Evolutionary conservation across 139 green algal species (phyloP), one percentile per base, ranked within the genome.

Genomic region (Picochlorum sp.): DNA sequence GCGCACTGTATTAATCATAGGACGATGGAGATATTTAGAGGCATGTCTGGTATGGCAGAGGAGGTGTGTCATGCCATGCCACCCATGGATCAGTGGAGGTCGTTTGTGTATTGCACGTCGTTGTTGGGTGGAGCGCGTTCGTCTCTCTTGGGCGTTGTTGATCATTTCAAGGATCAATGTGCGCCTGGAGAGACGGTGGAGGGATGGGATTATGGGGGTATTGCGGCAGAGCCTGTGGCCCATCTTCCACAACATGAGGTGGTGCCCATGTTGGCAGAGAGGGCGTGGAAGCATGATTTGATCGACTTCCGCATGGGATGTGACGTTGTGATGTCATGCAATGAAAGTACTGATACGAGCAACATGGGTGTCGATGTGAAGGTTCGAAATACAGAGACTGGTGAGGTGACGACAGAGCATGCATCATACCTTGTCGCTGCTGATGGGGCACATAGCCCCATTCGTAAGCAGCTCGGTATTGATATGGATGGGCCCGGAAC

Each of bases 1-100:
- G 90, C 90, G 15, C 92, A 98, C 65, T 94, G 92, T 63, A 93
- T 98, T 62, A 97, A 96, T 74, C 89, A 89, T 68, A 71, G 92
- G 2, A 93, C 88, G 46, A 96, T 97, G 90, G 90, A 97, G 77
- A 72, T 88, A 18, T 45, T 73, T 24, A 23, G 77, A n/a, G 47
- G 64, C 6, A 45, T 82, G 18, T 37, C 32, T 41, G 59, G 60
- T 24, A 54, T 92, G 49, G 74, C 81, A 18, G 54, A 20, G 0
- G 63, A 74, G 28, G 78, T 94, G 15, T 15, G 52, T 23, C 4
- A 20, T n/a, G 38, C 37, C 5, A 84, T 69, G 54, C 90, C 90
- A 2, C 81, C 83, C 3, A 69, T 95, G 61, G 64, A 83, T 2
- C 15, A 94, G 28, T 97, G 90, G 90, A 79, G 90, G 6, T 62